A percentile compares a stretch with the other conserved stretches of the same genome.
Conservation (phyloP, 2,329 filamentous ascomycete species). For the Drechslerella dactyloides region DNA sequence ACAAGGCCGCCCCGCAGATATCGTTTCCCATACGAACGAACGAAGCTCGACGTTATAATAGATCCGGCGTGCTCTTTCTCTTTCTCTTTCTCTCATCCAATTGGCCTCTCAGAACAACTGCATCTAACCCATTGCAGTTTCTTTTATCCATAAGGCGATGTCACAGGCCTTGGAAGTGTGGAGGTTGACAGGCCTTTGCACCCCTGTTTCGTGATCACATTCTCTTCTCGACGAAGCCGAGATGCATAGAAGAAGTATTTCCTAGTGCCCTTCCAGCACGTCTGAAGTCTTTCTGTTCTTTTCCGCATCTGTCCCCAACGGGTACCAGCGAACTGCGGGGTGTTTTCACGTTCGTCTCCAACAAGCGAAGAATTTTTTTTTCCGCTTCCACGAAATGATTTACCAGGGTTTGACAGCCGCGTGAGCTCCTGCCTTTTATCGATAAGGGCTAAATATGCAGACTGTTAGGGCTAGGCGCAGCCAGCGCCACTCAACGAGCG, state of each 20-base stretch:
- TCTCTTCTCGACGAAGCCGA: conserved; percentile 30
- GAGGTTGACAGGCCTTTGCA: conserved; percentile 29
- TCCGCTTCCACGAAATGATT: conserved; percentile 14
- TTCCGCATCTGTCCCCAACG: neutral
- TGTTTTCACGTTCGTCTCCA: conserved; percentile 25
- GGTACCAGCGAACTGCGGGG: conserved; percentile 24
- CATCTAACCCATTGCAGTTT: conserved; percentile 36
- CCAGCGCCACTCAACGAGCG: conserved; percentile 22
- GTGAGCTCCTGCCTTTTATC: conserved; percentile 46
- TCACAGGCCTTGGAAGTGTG: conserved; percentile 36
- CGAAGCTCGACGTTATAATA: neutral
- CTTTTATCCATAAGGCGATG: conserved; percentile 46
- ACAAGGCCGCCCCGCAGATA: neutral
- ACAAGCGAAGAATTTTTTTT: conserved; percentile 30
- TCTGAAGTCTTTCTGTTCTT: conserved; percentile 17
- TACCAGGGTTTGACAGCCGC: conserved; percentile 42
- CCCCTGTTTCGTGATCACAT: conserved; percentile 49
- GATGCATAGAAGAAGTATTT: conserved; percentile 24
- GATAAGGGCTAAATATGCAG: conserved; percentile 35
- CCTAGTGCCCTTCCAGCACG: neutral
- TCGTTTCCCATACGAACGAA: neutral
- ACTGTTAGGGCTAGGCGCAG: neutral
- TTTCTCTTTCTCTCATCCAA: neutral
- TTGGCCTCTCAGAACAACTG: conserved; percentile 1
- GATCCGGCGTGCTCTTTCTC: neutral